These are phyloP conservation scores for Neurospora sp. DNA, from an alignment of 495 filamentous ascomycete genomes.

Conservation along the genomic window DNA sequence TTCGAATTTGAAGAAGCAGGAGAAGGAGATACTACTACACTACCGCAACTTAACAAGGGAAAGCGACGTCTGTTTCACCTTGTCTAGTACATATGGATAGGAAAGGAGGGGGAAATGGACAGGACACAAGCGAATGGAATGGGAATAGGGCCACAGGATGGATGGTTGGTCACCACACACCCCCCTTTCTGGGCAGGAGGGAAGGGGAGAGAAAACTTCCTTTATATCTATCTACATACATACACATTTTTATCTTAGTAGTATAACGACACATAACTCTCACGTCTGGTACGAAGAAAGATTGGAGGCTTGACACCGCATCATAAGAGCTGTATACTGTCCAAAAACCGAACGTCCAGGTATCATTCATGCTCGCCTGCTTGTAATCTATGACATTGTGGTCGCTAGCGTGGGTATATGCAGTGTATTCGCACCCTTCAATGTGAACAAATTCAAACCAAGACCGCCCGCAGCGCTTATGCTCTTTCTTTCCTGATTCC, in stretches of 20 bases:
- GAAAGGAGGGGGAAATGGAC: not conserved
- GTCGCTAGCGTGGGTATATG: not conserved
- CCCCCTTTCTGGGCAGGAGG: conserved; percentile 1
- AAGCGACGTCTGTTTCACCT: not conserved
- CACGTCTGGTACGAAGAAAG: not conserved
- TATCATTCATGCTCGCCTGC: not conserved
- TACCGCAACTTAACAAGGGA: not conserved
- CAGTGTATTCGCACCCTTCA: not conserved
- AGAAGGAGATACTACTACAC: not conserved
- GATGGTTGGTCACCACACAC: not conserved
- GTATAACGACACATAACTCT: not conserved
- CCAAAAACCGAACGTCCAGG: not conserved
- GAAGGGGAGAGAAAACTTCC: not conserved
- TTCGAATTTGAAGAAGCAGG: not conserved
- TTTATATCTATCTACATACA: conserved; percentile 2
- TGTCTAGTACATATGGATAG: not conserved
- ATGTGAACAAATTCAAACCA: not conserved
- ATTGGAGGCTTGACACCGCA: not conserved
- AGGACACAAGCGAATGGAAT: not conserved
- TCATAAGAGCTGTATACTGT: not conserved
- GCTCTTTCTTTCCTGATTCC: not conserved
- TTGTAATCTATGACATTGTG: not conserved
- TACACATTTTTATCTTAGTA: not conserved
- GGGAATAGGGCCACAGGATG: not conserved
- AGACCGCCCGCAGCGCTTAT: not conserved